Base-by-base conservation (phyloP, 1,284 basidiomycete species). In the Cystobasidium pallidum region DNA sequence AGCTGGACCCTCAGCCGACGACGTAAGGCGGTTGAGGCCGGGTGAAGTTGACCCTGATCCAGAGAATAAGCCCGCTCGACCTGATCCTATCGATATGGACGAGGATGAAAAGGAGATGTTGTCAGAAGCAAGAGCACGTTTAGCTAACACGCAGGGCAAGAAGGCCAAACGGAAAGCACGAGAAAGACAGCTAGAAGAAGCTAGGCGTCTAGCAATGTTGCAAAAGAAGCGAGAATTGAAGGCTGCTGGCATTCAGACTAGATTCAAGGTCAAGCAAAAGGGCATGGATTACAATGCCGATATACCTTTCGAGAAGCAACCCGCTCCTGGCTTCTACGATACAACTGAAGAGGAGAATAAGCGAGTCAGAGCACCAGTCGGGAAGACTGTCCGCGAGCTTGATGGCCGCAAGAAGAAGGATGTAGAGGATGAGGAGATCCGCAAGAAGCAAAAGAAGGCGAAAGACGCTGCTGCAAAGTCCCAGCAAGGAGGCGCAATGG, bases 21-120 rank as follows among this genome's bases (percentile, higher is more conserved):
- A 97, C 78, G 88, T 95, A 47, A 86, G 95, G 71, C 86, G 88
- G 75, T 84, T 99, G 73, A 86, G 94, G 65, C 93, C 94, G 3
- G 96, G 96, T 66, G 96, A 99, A 83, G 95, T 99, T 77, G 96
- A 99, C 81, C 94, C 96, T 1, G 94, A 99, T 83, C 96, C 96
- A 1, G 96, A 99, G 82, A 96, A 95, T 13, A 95, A 97, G 80
- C 92, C 96, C 59, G 96, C 96, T 1, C 86, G 95, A 34, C 96
- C 96, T 4, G 96, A 99, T 84, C 95, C 96, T 4, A 96, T 99
- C 78, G 96, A 99, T 83, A 99, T 99, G 96, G 96, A 99, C 81
- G 96, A 99, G 82, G 96, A 95, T 80, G 96, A 99, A 82, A 99
- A 99, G 88, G 96, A 99, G 82, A 99, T 99, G 96, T 85, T 99